Evolutionary conservation across 148 eudicot species (phyloP).

Genomic region (Tetragonia tetragonoides): DNA sequence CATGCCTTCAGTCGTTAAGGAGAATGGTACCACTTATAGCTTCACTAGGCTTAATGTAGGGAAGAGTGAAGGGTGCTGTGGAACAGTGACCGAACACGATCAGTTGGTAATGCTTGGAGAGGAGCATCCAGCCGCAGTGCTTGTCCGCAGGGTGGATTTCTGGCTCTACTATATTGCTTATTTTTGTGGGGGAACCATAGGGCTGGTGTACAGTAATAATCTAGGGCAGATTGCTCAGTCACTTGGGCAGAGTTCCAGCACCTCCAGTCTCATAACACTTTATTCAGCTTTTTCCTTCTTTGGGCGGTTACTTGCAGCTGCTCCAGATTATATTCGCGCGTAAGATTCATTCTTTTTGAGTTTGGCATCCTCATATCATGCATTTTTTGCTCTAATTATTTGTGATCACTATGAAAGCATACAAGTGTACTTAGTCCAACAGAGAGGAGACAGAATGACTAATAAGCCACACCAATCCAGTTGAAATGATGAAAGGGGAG

Average conservation of each 20-base stretch:
- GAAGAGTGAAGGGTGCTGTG: conserved; percentile 35
- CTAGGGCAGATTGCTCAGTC: conserved; percentile 89
- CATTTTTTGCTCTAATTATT: neutral
- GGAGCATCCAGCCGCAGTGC: conserved; percentile 58
- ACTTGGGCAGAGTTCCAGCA: conserved; percentile 58
- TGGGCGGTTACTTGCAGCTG: conserved; percentile 82
- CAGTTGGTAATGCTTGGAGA: conserved; percentile 71
- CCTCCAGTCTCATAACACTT: conserved; percentile 56
- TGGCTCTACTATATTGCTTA: conserved; percentile 84
- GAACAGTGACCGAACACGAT: conserved; percentile 39
- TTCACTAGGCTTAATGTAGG: conserved; percentile 12
- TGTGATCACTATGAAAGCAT: neutral
- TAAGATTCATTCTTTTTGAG: conserved; percentile 34
- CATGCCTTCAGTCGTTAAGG: conserved; percentile 10
- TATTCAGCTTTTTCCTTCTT: conserved; percentile 95
- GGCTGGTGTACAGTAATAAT: conserved; percentile 82
- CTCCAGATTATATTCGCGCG: conserved; percentile 72
- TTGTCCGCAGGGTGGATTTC: conserved; percentile 68
- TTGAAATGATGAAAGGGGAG: no score
- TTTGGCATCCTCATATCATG: neutral
- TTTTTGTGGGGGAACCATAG: conserved; percentile 91
- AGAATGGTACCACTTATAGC: conserved; percentile 16
- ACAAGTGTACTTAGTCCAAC: no score
- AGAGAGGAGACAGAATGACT: neutral
- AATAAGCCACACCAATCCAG: neutral